Evolutionary conservation across 1,139 yeast genomes (phyloP).

Genomic region (Casaregolazyma suthepensis): DNA sequence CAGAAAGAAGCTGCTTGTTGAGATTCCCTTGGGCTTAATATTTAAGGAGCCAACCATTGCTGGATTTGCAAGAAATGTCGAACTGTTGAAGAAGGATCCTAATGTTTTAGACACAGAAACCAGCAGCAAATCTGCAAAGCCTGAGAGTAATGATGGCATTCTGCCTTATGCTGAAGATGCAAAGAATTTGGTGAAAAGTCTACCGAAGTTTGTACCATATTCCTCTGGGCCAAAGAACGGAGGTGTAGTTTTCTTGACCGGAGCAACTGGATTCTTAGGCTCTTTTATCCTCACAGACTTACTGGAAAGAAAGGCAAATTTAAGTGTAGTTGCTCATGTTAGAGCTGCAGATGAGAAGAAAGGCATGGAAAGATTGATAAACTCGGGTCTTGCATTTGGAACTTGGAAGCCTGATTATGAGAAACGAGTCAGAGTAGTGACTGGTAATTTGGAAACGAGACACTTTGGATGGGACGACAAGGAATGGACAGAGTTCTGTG

Average conservation of each 20-base stretch:
- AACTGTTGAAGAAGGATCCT: constrained; percentile 37
- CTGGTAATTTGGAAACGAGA: constrained; percentile 72
- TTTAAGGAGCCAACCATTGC: constrained; percentile 84
- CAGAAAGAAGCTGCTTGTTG: constrained; percentile 69
- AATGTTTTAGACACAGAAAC: constrained; percentile 37
- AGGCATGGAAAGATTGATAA: constrained; percentile 70
- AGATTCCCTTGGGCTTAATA: constrained; percentile 82
- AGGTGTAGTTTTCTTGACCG: constrained; percentile 73
- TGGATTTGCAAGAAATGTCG: constrained; percentile 70
- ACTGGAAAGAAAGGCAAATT: constrained; percentile 43
- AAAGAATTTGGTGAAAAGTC: constrained; percentile 41
- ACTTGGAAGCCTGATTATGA: constrained; percentile 68
- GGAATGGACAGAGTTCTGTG: constrained; percentile 53
- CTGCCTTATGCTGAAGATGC: constrained; percentile 76
- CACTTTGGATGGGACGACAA: constrained; percentile 62
- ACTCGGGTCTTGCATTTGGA: constrained; percentile 80
- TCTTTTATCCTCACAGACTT: constrained; percentile 78
- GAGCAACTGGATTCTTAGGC: constrained; percentile 95
- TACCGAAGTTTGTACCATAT: constrained; percentile 41
- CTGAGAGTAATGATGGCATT: constrained; percentile 23
- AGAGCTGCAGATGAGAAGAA: constrained; percentile 66
- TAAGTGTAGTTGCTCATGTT: constrained; percentile 77
- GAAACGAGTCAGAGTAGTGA: constrained; percentile 56
- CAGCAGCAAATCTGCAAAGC: constrained; percentile 27
- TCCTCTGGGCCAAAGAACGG: constrained; percentile 26